Evolutionary conservation across 176 grass and related monocot species (phyloP).

Genomic region (Raddia distichophylla): DNA sequence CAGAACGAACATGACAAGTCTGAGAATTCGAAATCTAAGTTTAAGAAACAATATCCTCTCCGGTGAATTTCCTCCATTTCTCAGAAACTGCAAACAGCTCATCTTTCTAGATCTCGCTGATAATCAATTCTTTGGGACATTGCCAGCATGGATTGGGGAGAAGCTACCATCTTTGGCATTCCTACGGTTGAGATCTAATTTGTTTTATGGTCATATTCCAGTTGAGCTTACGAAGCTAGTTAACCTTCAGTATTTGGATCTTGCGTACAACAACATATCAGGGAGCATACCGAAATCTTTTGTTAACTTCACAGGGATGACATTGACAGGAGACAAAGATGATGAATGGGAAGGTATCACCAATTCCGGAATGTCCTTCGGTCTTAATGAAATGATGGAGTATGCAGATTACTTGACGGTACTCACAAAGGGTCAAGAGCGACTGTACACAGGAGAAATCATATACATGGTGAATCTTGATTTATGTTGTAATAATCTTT

Average conservation of each 20-base stretch:
- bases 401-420: background rate
- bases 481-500: slow-evolving; percentile 34
- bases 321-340: background rate
- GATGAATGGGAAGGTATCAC: background rate
- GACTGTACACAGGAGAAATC: background rate
- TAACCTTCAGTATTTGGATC: slow-evolving; percentile 28
- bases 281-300: slow-evolving; percentile 35
- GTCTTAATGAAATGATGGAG: accelerated
- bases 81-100: background rate
- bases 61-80: slow-evolving; percentile 21
- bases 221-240: background rate
- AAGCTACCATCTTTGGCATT: slow-evolving; percentile 4
- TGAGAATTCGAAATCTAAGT: background rate
- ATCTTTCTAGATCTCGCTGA: slow-evolving; percentile 5
- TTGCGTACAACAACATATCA: slow-evolving; percentile 38
- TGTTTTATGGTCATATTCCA: slow-evolving; percentile 48
- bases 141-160: slow-evolving; percentile 20
- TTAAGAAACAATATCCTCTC: slow-evolving; percentile 37
- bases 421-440: slow-evolving; percentile 39
- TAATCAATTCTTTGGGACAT: background rate
- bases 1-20: background rate
- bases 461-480: slow-evolving; percentile 43
- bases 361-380: background rate
- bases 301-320: background rate
- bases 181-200: slow-evolving; percentile 32